Conservation (phyloP, 257 asterid genomes). For the Penstemon eatonii region DNA sequence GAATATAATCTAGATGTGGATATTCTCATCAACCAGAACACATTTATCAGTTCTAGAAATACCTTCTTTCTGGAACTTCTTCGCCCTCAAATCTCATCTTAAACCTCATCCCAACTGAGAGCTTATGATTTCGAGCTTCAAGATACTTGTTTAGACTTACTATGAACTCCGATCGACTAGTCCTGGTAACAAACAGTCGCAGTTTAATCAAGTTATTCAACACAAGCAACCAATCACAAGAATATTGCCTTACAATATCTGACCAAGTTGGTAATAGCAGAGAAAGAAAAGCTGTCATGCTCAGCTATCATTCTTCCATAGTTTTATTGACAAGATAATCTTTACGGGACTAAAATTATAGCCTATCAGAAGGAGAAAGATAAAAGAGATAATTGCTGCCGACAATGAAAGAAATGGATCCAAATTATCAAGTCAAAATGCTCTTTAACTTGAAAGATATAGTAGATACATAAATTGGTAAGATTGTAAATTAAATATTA, state of each 20-base stretch:
- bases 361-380: conserved; percentile 2
- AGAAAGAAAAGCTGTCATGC: conserved; percentile 1
- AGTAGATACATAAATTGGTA: conserved; percentile 17
- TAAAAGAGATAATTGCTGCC: neutral
- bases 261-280: neutral
- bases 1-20: conserved; percentile 10
- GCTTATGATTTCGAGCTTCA: conserved; percentile 82
- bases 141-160: conserved; percentile 86
- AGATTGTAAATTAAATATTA: conserved; percentile 10
- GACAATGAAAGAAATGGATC: neutral
- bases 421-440: conserved; percentile 1
- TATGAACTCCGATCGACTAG: conserved; percentile 89
- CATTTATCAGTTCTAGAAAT: conserved; percentile 21
- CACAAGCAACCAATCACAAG: conserved; percentile 9
- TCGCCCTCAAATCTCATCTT: conserved; percentile 99
- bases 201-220: conserved; percentile 12
- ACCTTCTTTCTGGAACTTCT: conserved; percentile 99
- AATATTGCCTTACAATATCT: neutral
- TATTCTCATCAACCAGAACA: conserved; percentile 1
- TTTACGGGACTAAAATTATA: neutral
- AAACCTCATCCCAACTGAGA: conserved; percentile 94
- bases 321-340: neutral
- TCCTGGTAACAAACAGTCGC: conserved; percentile 51
- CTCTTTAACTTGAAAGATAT: conserved; percentile 4
- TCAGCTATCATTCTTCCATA: conserved; percentile 13